Conservation (phyloP, 768 basidiomycete species). For the Lentinus tigrinus region DNA sequence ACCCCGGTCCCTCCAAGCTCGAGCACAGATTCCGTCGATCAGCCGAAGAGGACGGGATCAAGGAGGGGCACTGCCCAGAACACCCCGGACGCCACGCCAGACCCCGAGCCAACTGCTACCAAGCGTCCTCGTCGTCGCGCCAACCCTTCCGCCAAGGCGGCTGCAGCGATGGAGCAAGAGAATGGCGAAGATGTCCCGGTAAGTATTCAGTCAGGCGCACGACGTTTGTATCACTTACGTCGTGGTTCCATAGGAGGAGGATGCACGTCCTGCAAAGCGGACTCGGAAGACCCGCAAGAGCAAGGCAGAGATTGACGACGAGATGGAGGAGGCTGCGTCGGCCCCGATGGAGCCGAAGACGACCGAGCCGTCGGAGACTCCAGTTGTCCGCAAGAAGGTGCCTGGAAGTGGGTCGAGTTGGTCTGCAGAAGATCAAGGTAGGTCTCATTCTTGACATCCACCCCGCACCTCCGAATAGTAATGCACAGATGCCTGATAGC, state of each 20-base stretch:
- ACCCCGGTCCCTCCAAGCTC: not conserved
- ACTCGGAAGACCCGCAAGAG: conserved; percentile 30
- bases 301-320: conserved; percentile 27
- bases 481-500: conserved; percentile 30
- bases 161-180: conserved; percentile 30
- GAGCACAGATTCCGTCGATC: conserved; percentile 2
- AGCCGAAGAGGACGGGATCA: conserved; percentile 21
- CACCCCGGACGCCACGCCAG: conserved; percentile 43
- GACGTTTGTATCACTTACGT: not conserved
- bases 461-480: not conserved
- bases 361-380: conserved; percentile 25
- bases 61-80: conserved; percentile 41
- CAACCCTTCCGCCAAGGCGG: conserved; percentile 30
- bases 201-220: not conserved
- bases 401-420: conserved; percentile 45
- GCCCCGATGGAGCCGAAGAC: conserved; percentile 22
- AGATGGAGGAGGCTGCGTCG: conserved; percentile 22
- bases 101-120: conserved; percentile 48
- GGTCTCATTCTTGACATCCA: conserved; percentile 22
- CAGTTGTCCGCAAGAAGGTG: conserved; percentile 24
- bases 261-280: conserved; percentile 33
- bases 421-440: conserved; percentile 69
- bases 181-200: conserved; percentile 33
- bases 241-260: conserved; percentile 24
- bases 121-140: conserved; percentile 40